Conservation (phyloP, 352 stramenopile species). For the Blastocystis sp. region DNA sequence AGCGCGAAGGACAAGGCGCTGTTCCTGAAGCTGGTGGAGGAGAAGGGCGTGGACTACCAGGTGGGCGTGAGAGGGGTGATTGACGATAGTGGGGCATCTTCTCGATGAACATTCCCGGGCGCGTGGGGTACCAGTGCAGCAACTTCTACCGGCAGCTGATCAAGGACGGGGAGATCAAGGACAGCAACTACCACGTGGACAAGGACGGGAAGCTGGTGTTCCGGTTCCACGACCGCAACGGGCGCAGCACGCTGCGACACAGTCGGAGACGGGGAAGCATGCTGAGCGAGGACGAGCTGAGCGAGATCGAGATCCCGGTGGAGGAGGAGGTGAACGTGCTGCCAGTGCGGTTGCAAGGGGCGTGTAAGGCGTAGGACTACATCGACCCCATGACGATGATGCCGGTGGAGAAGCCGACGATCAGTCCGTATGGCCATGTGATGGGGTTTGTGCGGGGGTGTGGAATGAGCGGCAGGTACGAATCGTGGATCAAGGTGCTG, state of each 20-base stretch:
- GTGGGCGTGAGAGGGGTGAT: conserved; percentile 47
- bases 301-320: background rate
- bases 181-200: conserved; percentile 70
- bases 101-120: conserved; percentile 71
- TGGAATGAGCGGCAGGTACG: conserved; percentile 43
- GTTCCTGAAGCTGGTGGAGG: conserved; percentile 50
- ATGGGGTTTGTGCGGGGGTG: conserved; percentile 64
- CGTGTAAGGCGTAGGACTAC: conserved; percentile 33
- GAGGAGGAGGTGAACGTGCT: conserved; percentile 44
- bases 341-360: background rate
- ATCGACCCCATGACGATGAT: conserved; percentile 72
- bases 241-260: conserved; percentile 6
- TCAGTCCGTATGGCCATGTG: conserved; percentile 72
- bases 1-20: conserved; percentile 68
- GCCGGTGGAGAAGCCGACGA: conserved; percentile 71
- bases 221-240: conserved; percentile 26
- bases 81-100: conserved; percentile 70
- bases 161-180: conserved; percentile 68
- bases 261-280: background rate
- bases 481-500: conserved; percentile 71
- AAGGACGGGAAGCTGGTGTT: conserved; percentile 70
- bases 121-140: conserved; percentile 71
- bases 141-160: conserved; percentile 72
- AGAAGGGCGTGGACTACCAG: conserved; percentile 69
- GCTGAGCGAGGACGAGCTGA: background rate